Evolutionary conservation across 495 filamentous ascomycete genomes (phyloP).

Genomic region (Xanthoparmelia taractica): DNA sequence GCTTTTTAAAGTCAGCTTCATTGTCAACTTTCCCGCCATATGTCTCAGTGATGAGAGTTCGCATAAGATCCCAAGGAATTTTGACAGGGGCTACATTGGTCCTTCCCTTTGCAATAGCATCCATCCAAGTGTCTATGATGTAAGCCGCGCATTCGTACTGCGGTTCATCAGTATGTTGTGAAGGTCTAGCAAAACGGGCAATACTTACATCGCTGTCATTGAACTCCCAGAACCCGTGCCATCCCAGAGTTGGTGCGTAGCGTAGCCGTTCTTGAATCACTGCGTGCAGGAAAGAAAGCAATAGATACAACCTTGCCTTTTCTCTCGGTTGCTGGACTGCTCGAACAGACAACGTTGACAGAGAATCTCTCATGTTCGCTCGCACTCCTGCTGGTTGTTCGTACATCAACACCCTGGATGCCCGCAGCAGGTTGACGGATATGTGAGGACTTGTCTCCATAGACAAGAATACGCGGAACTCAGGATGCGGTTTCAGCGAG

Average conservation of each 20-base stretch:
- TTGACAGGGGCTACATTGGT: conserved; percentile 89
- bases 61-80: conserved; percentile 96
- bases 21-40: conserved; percentile 98
- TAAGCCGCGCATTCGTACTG: conserved; percentile 95
- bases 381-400: conserved; percentile 94
- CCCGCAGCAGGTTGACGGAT: conserved; percentile 88
- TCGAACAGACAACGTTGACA: conserved; percentile 72
- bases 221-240: conserved; percentile 99
- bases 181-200: conserved; percentile 1
- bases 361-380: conserved; percentile 97
- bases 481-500: conserved; percentile 84
- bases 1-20: conserved; percentile 69
- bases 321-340: conserved; percentile 80
- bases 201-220: conserved; percentile 95
- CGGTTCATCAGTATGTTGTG: not conserved
- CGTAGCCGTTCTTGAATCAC: conserved; percentile 93
- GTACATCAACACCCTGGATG: conserved; percentile 92
- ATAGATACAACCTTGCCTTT: conserved; percentile 79
- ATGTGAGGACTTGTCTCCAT: conserved; percentile 98
- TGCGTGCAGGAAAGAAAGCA: conserved; percentile 91
- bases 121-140: conserved; percentile 94
- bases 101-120: conserved; percentile 67
- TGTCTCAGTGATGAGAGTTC: conserved; percentile 81
- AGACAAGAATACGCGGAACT: conserved; percentile 93
- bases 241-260: conserved; percentile 89